Evolutionary conservation across 225 moss, liverwort and hornwort genomes (phyloP).

Genomic region (Climacium dendroides): DNA sequence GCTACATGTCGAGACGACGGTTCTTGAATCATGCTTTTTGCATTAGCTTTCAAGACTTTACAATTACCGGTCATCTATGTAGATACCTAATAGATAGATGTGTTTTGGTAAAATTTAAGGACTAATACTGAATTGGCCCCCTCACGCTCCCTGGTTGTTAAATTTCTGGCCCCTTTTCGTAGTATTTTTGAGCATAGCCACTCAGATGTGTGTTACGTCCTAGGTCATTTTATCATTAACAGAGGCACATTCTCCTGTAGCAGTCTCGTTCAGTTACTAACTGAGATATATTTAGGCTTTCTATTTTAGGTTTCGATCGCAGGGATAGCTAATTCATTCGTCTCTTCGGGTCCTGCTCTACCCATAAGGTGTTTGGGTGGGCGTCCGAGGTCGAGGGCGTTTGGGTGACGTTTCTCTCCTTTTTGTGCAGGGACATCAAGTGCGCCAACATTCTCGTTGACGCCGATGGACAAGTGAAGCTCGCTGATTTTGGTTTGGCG

Average conservation of each 20-base stretch:
- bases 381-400: not conserved
- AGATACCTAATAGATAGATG: not conserved
- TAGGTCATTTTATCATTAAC: not conserved
- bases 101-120: not conserved
- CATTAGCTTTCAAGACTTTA: not conserved
- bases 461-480: conserved; percentile 83
- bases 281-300: not conserved
- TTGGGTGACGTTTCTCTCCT: not conserved
- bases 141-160: not conserved
- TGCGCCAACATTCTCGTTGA: conserved; percentile 93
- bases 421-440: conserved; percentile 63
- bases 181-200: not conserved
- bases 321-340: not conserved
- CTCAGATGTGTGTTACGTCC: not conserved
- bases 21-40: not conserved
- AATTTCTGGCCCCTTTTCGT: not conserved
- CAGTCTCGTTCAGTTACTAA: not conserved
- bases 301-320: not conserved
- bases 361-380: not conserved
- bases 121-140: not conserved
- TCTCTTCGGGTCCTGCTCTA: not conserved
- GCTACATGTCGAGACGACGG: not conserved
- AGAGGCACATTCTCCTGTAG: not conserved
- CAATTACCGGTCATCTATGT: not conserved
- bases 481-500: conserved; percentile 88